These are phyloP conservation scores for Calonectria pseudoreteaudii DNA, from an alignment of 2,329 filamentous ascomycete genomes.

Conservation along the genomic window DNA sequence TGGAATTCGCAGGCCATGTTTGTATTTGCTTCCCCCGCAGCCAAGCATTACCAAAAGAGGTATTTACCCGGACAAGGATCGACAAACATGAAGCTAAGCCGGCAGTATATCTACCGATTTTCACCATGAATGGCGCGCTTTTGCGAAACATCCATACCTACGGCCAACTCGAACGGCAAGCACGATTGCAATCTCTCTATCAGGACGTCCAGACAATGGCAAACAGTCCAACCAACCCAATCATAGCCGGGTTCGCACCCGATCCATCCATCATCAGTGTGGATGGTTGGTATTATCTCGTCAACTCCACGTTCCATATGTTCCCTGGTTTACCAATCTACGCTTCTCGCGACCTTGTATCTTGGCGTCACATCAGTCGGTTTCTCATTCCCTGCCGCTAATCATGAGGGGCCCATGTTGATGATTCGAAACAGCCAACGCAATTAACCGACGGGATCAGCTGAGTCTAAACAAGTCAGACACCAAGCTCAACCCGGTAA, in stretches of 20 bases:
- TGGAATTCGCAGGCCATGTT: background rate
- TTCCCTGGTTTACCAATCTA: conserved; percentile 6
- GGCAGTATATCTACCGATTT: background rate
- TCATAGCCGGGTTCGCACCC: conserved; percentile 3
- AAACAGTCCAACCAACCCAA: background rate
- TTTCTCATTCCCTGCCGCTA: background rate
- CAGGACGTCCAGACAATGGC: background rate
- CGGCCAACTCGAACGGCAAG: background rate
- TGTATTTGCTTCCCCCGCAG: background rate
- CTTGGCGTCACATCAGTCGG: conserved; percentile 7
- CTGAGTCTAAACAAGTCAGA: conserved; percentile 2
- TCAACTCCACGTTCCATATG: conserved; percentile 12
- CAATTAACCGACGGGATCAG: conserved; percentile 7
- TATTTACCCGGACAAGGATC: background rate
- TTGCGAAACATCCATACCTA: background rate
- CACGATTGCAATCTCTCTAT: background rate
- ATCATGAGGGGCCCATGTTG: background rate
- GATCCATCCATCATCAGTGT: conserved; percentile 6
- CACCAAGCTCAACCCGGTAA: background rate
- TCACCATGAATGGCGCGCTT: background rate
- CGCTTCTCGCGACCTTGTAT: conserved; percentile 6
- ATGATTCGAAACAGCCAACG: background rate
- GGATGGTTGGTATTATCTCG: conserved; percentile 10
- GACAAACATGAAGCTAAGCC: background rate
- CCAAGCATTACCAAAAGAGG: background rate